Evolutionary conservation across 1,139 yeast species (phyloP).

Genomic region (Blastobotrys indianensis): DNA sequence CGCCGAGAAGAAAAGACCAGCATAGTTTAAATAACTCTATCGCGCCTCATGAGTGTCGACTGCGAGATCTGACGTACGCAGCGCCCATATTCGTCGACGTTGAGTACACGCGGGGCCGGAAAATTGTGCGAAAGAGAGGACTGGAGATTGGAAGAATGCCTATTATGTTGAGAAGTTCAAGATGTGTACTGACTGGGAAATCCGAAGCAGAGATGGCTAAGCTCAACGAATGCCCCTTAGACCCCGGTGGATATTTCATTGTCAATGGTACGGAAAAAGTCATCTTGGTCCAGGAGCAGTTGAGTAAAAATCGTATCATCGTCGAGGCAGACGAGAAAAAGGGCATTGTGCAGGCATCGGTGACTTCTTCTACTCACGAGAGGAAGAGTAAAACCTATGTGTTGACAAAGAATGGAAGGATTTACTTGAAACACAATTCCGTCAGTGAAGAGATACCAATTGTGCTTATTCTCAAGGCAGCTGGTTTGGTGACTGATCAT

Average conservation of each 20-base stretch:
- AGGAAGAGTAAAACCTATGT: constrained; percentile 96
- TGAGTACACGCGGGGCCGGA: constrained; percentile 91
- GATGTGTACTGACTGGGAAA: constrained; percentile 78
- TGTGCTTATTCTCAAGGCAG: constrained; percentile 88
- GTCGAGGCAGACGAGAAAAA: constrained; percentile 97
- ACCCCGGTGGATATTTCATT: constrained; percentile 97
- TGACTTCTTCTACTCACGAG: constrained; percentile 95
- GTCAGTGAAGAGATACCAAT: constrained; percentile 94
- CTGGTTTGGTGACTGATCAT: constrained; percentile 87
- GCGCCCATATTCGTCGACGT: constrained; percentile 97
- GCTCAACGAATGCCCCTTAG: constrained; percentile 90
- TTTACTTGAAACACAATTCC: constrained; percentile 89
- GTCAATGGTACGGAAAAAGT: constrained; percentile 98
- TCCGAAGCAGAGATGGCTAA: constrained; percentile 80
- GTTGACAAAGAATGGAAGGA: constrained; percentile 81
- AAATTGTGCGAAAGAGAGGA: constrained; percentile 82
- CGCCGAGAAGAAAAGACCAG: constrained; percentile 51
- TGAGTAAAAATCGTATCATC: constrained; percentile 93
- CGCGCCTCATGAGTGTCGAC: constrained; percentile 95
- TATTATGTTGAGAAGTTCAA: constrained; percentile 87
- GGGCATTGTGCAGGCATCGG: constrained; percentile 92
- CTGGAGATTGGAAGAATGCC: constrained; percentile 98
- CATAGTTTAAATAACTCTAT: constrained; percentile 39
- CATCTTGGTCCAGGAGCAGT: constrained; percentile 91
- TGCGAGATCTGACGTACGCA: constrained; percentile 89